These are phyloP conservation scores for Pseudovirgaria hyperparasitica DNA, from an alignment of 2,329 filamentous ascomycete genomes.

Conservation along the genomic window DNA sequence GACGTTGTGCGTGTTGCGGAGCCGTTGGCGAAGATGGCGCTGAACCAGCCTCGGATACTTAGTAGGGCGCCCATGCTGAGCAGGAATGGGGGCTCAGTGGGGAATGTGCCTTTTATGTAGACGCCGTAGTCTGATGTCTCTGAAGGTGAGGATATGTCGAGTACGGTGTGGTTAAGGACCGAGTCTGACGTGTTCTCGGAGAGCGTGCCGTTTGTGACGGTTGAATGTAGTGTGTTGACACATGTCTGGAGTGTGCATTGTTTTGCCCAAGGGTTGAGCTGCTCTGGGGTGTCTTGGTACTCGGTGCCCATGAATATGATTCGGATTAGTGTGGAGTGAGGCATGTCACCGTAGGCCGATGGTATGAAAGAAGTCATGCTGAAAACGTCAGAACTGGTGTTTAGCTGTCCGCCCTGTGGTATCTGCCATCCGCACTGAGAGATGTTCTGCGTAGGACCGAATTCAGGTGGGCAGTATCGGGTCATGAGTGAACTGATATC, in stretches of 20 bases:
- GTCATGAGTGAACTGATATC: constrained; percentile 4
- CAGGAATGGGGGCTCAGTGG: constrained; percentile 3
- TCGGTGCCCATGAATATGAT: constrained; percentile 6
- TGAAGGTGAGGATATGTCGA: constrained; percentile 1
- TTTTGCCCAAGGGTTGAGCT: constrained; percentile 5
- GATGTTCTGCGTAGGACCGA: constrained; percentile 3
- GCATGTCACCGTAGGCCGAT: constrained; percentile 3
- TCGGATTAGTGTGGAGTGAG: constrained; percentile 6
- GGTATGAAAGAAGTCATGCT: constrained; percentile 7
- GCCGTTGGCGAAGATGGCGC: constrained; percentile 5
- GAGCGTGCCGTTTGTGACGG: constrained; percentile 5
- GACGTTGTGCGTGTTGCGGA: constrained; percentile 4
- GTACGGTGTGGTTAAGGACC: constrained; percentile 4
- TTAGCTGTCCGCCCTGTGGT: constrained; percentile 4
- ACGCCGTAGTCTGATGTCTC: constrained; percentile 1
- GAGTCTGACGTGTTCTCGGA: constrained; percentile 3
- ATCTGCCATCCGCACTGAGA: constrained; percentile 5
- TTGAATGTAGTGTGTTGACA: constrained; percentile 5
- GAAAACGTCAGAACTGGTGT: constrained; percentile 6
- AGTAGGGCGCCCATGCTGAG: constrained; percentile 5
- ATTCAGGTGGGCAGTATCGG: constrained; percentile 3
- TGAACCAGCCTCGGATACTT: constrained; percentile 5
- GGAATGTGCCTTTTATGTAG: background rate
- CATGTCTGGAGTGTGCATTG: constrained; percentile 6
- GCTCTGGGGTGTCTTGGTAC: constrained; percentile 3